Base-by-base conservation (phyloP, 768 basidiomycete species). In the Suillus luteus region DNA sequence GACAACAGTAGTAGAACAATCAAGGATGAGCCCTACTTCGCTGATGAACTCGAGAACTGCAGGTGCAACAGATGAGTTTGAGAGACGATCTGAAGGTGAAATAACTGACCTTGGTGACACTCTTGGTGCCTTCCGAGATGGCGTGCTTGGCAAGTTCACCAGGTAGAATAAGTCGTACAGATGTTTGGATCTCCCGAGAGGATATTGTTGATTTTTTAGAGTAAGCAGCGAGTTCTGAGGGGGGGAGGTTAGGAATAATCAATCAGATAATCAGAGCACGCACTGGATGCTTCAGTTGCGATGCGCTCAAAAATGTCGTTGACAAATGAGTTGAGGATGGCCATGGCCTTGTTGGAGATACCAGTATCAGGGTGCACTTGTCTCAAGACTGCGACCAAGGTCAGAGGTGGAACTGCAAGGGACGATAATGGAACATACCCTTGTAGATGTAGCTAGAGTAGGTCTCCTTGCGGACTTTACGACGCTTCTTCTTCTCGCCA, bases 191-290 rank as follows among this genome's bases (percentile, higher is more conserved):
- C 80, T 99, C 96, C 64, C 96, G 92, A 27, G 95, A 97, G 22
- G 96, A 96, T 77, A 99, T 99, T 51, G 96, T 98, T 3, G 96
- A 97, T 80, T 97, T 96, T 87, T 98, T 96, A 62, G 96, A 97
- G 85, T 99, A 99, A 1, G 93, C 86, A 62, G 96, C 95, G 72
- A 99, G 94, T 80, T 96, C 92, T 94, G 27, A 19, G 70, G 5
- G 49, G 12, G 31, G 41, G 2, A 11, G 3, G 3, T 62, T 60
- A 65, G 63, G 59, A 11, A 44, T 3, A 41, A 40, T 10, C 15
- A 1, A n/a, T 31, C 27, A 35, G 9, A 48, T 27, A 0, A 51
- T 22, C 17, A 58, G 43, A 70, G 9, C 15, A 79, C 90, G 64
- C 61, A 93, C 92, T 93, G 67, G 92, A 93, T 59, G 93, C 93